Percentiles rank a stretch among this genome's conserved stretches.
Evolutionary conservation across 2,329 filamentous ascomycete species (phyloP).

Genomic region (Capronia coronata): DNA sequence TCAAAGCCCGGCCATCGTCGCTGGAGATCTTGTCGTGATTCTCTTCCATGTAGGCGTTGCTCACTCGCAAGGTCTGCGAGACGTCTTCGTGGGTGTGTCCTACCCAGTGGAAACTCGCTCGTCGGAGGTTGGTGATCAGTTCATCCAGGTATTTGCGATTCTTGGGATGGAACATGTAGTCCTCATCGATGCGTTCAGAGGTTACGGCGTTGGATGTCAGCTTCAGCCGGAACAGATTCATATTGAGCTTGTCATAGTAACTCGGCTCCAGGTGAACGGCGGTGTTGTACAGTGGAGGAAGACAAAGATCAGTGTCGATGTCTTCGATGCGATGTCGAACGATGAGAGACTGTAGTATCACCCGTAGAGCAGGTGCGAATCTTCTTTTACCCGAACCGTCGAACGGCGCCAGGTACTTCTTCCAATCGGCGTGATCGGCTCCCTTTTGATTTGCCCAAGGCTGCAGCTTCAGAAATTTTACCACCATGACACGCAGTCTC

Average conservation of each 20-base stretch:
- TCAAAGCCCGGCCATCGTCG: conserved; percentile 57
- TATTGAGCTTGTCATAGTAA: conserved; percentile 72
- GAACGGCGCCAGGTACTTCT: conserved; percentile 61
- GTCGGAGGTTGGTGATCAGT: conserved; percentile 70
- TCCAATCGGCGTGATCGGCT: conserved; percentile 62
- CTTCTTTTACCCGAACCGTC: conserved; percentile 49
- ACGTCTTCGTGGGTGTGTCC: conserved; percentile 62
- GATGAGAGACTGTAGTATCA: conserved; percentile 70
- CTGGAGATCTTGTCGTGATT: conserved; percentile 52
- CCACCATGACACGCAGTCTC: conserved; percentile 58
- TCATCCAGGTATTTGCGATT: conserved; percentile 61
- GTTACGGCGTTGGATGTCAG: conserved; percentile 82
- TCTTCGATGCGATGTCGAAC: conserved; percentile 72
- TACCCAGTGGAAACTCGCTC: conserved; percentile 80
- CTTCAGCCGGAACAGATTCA: conserved; percentile 79
- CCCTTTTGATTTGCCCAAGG: conserved; percentile 67
- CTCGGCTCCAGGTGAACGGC: conserved; percentile 71
- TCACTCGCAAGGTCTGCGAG: conserved; percentile 56
- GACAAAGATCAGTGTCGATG: conserved; percentile 54
- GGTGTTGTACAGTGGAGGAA: conserved; percentile 68
- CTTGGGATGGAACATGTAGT: conserved; percentile 80
- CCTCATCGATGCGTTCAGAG: conserved; percentile 72
- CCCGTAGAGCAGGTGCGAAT: conserved; percentile 48
- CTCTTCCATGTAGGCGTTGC: conserved; percentile 60
- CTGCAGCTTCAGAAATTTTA: conserved; percentile 65